Evolutionary conservation across 2,329 filamentous ascomycete genomes (phyloP), one percentile per base, ranked within the genome.

Genomic region (Cladosporium colombiae): DNA sequence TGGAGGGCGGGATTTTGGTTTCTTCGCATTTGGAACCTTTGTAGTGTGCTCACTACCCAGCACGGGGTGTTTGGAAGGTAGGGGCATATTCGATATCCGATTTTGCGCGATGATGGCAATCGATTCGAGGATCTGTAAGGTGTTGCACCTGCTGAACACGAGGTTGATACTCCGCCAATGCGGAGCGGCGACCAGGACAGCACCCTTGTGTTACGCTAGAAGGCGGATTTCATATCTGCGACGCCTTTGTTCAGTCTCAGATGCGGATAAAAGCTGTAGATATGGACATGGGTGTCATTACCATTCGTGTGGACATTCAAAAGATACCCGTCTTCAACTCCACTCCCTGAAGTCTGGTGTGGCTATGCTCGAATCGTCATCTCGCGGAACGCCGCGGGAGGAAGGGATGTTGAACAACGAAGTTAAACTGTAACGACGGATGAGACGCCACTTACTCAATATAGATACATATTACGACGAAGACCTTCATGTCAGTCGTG

Each of bases 1-100:
- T 0, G 83, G 81, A 11, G 81, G 80, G 50, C 83, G 78, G 16
- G 78, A 75, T 65, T 83, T 82, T 25, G 83, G 82, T 68, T 82
- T 80, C 69, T 82, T 79, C 16, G 79, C 77, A 69, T 80, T 75
- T 4, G 80, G 62, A 11, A 52, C 53, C 27, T 65, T 59, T 1
- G 62, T 35, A 3, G 62, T 64, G 53, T 58, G 62, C 37, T 64
- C 62, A 27, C 53, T 58, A 31, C 62, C 62, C 5, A 64, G 55
- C 40, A 59, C 62, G 0, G 62, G 62, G 53, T 64, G 62, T 16
- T 64, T 37, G 1, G 46, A 52, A 31, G 60, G 62, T 29, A 65
- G 8, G 14, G 62, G 53, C 62, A 65, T 65, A 1, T 64, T 13
- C 21, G 7, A 50, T 18, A 14, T 25, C 3, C 25, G n/a, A 27